A percentile compares a stretch with the other conserved stretches of the same genome.
Conservation (phyloP, 305 asterid species). For the Fraxinus velutina region DNA sequence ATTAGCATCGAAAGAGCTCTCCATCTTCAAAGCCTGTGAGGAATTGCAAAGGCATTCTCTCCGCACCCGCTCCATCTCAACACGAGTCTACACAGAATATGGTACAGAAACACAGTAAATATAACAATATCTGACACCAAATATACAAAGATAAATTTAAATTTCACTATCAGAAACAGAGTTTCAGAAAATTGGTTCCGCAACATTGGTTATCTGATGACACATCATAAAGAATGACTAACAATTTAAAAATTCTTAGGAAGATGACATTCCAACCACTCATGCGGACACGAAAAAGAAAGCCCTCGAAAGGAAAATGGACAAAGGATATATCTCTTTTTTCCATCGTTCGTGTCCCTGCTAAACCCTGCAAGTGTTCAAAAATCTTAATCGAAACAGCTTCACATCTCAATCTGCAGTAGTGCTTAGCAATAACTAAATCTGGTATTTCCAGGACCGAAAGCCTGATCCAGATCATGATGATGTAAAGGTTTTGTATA, state of each 20-base stretch:
- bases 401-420: background rate
- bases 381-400: background rate
- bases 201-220: background rate
- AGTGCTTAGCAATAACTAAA: background rate
- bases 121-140: background rate
- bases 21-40: conserved; percentile 76
- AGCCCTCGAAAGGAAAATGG: background rate
- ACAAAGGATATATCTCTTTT: background rate
- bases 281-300: background rate
- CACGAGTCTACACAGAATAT: conserved; percentile 52
- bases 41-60: conserved; percentile 70
- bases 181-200: conserved; percentile 1
- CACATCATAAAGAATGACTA: background rate
- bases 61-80: conserved; percentile 63
- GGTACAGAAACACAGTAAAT: conserved; percentile 21
- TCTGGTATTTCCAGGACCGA: background rate
- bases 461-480: background rate
- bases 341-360: background rate
- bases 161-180: background rate
- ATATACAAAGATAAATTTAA: background rate
- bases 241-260: background rate
- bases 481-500: background rate
- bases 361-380: background rate
- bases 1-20: conserved; percentile 70
- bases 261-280: background rate